Percentiles rank a stretch among this genome's conserved stretches.
Conservation (phyloP, 164 flowering plant genomes). For the Magnolia officinalis region DNA sequence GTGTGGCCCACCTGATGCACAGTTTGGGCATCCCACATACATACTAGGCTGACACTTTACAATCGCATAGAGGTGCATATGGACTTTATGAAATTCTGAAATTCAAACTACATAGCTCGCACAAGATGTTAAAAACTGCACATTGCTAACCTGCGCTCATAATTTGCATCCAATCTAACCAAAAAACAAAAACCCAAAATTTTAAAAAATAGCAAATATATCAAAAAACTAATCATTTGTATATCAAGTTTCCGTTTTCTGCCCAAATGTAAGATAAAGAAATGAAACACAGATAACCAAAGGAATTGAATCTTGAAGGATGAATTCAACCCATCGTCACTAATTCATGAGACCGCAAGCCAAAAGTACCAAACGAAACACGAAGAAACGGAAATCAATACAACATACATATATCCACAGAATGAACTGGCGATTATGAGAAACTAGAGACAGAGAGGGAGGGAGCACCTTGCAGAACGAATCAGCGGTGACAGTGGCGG, state of each 20-base stretch:
- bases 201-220: too few species aligned
- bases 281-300: neutral
- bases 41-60: neutral
- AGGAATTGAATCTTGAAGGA: neutral
- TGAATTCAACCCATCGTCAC: neutral
- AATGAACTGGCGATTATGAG: neutral
- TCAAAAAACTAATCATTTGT: too few species aligned
- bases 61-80: neutral
- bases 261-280: neutral
- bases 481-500: constrained; percentile 10
- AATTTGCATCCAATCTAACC: neutral
- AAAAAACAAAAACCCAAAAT: neutral
- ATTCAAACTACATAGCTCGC: neutral
- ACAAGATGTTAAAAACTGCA: neutral
- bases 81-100: neutral
- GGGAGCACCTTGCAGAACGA: constrained; percentile 46
- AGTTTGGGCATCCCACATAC: neutral
- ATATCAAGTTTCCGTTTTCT: neutral
- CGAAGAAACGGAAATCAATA: neutral
- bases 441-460: neutral
- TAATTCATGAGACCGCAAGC: neutral
- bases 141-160: neutral
- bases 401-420: neutral
- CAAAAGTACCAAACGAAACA: neutral
- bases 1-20: neutral